Base-by-base conservation (phyloP, 352 stramenopile genomes). In the Pythium scleroteichum region DNA sequence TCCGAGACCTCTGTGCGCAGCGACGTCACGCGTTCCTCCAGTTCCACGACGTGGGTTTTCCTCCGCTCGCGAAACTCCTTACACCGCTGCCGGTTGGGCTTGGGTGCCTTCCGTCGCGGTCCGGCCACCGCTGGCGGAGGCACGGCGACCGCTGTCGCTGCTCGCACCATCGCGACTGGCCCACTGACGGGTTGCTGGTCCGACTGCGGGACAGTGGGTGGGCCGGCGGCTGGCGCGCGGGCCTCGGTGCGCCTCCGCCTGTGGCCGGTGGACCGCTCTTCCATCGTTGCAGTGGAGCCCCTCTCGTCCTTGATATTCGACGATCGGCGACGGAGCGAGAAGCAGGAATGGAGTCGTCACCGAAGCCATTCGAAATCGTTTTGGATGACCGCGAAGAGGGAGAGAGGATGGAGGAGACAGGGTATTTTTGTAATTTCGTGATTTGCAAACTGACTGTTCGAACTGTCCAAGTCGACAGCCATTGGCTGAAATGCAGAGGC, bases 361-460 rank as follows among this genome's bases (percentile, higher is more conserved):
- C 63, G 63, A 70, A 70, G 63, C 63, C 63, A 70, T 70, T 41
- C 55, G 63, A 70, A 70, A 70, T 66, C 56, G 55, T 66, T 65
- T 62, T 70, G 44, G 27, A 35, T 19, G 17, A n/a, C n/a, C 33
- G 55, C 38, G 27, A 47, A 44, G 32, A 54, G 44, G 42, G 16
- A 66, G 56, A 46, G 40, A 8, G 40, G 24, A 29, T 29, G 20
- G 27, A 5, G 20, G 50, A 59, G 24, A 58, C 49, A 5, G 40
- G 16, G 7, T 44, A 48, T 7, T 23, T 27, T n/a, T 40, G 38
- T 52, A 66, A 1, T 52, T 44, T 56, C 1, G 50, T 66, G 58
- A 61, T 61, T 23, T 35, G 17, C 4, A 42, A 42, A 60, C 53
- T 60, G 53, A 52, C 53, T 60, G 53, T 38, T 40, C 7, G 26